Evolutionary conservation across 768 basidiomycete genomes (phyloP), one percentile per base, ranked within the genome.

Genomic region (Termitomyces heimii): DNA sequence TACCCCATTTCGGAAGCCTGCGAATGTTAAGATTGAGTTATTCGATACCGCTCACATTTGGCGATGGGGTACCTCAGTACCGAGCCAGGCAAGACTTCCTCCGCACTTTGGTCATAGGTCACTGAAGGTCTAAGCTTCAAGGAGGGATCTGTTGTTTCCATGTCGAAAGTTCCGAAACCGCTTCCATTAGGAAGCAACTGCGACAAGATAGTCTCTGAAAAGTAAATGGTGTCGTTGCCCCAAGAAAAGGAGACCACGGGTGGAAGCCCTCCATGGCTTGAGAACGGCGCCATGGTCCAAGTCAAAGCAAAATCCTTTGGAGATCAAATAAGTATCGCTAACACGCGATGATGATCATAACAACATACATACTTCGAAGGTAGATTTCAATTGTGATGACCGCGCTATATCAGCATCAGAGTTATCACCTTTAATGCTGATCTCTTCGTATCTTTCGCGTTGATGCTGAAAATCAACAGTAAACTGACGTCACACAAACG

Each of bases 1-100:
- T 67, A 0, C 76, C 76, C 76, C 76, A 77, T 55, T 70, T 64
- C 16, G 75, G 72, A 57, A 71, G 72, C 49, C 74, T 75, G 28
- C 16, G n/a, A 37, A 49, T 12, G 42, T 24, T 7, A 13, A 16
- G 44, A 40, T 39, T 32, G 47, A 52, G 37, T 47, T 13, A 22
- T 14, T 14, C 7, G 24, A 13, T 13, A 28, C n/a, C 43, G 18
- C 47, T 14, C 29, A 32, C 22, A 22, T 53, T 12, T 24, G 34
- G 20, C 1, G 7, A 47, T 12, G 12, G 6, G n/a, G 24, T 26
- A 73, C 71, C 70, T 62, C 3, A 75, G 55, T 37, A 72, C 44
- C 31, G 63, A 64, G 0, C 73, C 70, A 12, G 68, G 63, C 52
- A 67, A 65, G 24, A 70, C 62, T 16, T 63, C 53, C 34, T 57